Conservation (phyloP, 495 filamentous ascomycete species). For the Penicillium silybi region DNA sequence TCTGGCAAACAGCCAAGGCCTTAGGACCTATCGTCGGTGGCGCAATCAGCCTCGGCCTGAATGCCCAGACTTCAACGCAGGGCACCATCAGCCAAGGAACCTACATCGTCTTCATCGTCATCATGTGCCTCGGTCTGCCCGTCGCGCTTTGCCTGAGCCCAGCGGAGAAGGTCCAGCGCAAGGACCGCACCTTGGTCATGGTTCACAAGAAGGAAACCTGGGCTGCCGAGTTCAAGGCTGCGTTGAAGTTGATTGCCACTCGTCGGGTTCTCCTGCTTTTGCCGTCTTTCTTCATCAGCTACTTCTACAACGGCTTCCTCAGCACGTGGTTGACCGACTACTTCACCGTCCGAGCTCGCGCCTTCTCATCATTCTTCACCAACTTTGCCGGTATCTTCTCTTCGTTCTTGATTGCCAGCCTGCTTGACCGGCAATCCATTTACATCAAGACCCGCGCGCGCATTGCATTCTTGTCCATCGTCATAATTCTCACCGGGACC, state of each 20-base stretch:
- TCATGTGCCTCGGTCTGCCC: slow-evolving; percentile 33
- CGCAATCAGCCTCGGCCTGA: slow-evolving; percentile 31
- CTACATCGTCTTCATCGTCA: slow-evolving; percentile 33
- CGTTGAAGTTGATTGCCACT: slow-evolving; percentile 20
- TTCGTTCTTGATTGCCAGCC: slow-evolving; percentile 27
- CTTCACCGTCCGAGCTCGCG: slow-evolving; percentile 32
- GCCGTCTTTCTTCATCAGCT: slow-evolving; percentile 35
- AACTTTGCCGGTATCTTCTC: slow-evolving; percentile 33
- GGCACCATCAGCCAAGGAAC: slow-evolving; percentile 27
- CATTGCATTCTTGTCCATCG: slow-evolving; percentile 24
- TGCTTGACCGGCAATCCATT: slow-evolving; percentile 31
- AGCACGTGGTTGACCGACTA: slow-evolving; percentile 32
- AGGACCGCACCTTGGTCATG: slow-evolving; percentile 24
- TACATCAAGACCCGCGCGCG: slow-evolving; percentile 32
- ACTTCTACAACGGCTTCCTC: slow-evolving; percentile 35
- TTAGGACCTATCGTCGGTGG: slow-evolving; percentile 31
- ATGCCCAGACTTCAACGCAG: slow-evolving; percentile 18
- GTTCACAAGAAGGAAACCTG: slow-evolving; percentile 27
- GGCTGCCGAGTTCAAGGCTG: slow-evolving; percentile 31
- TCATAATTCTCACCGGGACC: slow-evolving; percentile 24
- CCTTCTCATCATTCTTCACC: slow-evolving; percentile 34
- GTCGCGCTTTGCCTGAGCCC: slow-evolving; percentile 27
- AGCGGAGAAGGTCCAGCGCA: slow-evolving; percentile 32
- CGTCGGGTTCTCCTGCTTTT: slow-evolving; percentile 27
- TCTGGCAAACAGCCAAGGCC: slow-evolving; percentile 34